Percentiles rank a stretch among this genome's conserved stretches.
Evolutionary conservation across 2,329 filamentous ascomycete species (phyloP).

Genomic region (Metarhizium guizhouense): DNA sequence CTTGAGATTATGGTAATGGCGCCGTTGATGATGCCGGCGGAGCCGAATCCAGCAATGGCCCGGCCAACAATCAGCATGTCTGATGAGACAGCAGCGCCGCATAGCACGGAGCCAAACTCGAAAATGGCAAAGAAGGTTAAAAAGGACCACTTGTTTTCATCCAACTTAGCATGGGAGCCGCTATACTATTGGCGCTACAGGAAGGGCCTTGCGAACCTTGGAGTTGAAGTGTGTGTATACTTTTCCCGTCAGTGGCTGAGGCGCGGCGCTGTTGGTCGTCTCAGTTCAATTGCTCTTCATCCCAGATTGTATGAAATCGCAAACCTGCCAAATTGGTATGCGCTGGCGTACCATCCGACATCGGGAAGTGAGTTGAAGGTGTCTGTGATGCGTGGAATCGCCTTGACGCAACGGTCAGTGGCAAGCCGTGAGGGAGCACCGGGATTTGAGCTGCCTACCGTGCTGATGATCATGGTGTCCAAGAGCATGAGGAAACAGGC

Average conservation of each 20-base stretch:
- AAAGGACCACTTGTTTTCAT: slow-evolving; percentile 9
- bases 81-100: slow-evolving; percentile 11
- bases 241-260: slow-evolving; percentile 39
- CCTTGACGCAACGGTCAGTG: slow-evolving; percentile 8
- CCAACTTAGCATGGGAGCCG: too few relatives aligned
- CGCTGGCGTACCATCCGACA: slow-evolving; percentile 44
- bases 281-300: too few relatives aligned
- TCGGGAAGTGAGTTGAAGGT: slow-evolving; percentile 38
- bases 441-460: slow-evolving; percentile 21
- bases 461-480: slow-evolving; percentile 40
- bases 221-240: slow-evolving; percentile 34
- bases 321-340: slow-evolving; percentile 33
- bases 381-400: slow-evolving; percentile 38
- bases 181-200: too few relatives aligned
- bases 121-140: slow-evolving; percentile 11
- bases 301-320: slow-evolving; percentile 11
- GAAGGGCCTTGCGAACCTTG: too few relatives aligned
- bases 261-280: too few relatives aligned
- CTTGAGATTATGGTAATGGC: slow-evolving; percentile 10
- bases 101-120: slow-evolving; percentile 13
- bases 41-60: slow-evolving; percentile 12
- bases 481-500: slow-evolving; percentile 32
- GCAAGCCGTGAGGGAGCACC: background rate
- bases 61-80: slow-evolving; percentile 14
- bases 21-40: slow-evolving; percentile 12